A percentile compares a stretch with the other conserved stretches of the same genome.
These are phyloP conservation scores for Paulownia fortunei DNA, from an alignment of 257 asterid species.

Conservation along the genomic window DNA sequence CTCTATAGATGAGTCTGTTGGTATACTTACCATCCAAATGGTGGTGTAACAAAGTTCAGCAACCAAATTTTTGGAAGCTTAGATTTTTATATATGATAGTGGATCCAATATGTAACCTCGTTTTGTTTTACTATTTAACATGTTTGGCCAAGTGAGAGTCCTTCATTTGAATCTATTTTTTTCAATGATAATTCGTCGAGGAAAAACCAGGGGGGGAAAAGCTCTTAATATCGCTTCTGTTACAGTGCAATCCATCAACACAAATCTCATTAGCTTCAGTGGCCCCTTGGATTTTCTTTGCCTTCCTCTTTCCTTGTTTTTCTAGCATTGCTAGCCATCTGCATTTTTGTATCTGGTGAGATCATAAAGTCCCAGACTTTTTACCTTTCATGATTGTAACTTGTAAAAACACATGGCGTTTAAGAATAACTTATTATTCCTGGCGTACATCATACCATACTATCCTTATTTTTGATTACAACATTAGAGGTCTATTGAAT, in stretches of 20 bases:
- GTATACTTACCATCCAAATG: not conserved
- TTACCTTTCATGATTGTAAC: not conserved
- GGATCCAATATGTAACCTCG: constrained; percentile 19
- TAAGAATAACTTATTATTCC: not conserved
- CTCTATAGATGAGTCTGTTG: constrained; percentile 14
- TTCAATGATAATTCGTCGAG: no score
- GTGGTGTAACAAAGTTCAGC: constrained; percentile 22
- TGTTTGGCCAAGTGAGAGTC: constrained; percentile 13
- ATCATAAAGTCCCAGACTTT: not conserved
- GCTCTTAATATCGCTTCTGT: no score
- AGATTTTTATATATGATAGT: constrained; percentile 26
- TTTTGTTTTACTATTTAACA: constrained; percentile 20
- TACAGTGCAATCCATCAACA: no score
- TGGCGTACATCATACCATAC: not conserved
- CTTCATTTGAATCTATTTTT: not conserved
- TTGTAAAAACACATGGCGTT: not conserved
- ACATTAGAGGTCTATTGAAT: not conserved
- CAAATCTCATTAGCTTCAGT: no score
- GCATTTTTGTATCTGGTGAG: not conserved
- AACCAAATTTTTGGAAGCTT: constrained; percentile 32
- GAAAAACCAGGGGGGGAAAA: no score
- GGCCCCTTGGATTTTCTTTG: no score
- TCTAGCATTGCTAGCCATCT: not conserved
- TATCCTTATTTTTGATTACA: not conserved
- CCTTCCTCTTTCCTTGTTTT: not conserved